These are phyloP conservation scores for Uronychia setigera DNA, from an alignment of 73 alveolate species.

Conservation along the genomic window DNA sequence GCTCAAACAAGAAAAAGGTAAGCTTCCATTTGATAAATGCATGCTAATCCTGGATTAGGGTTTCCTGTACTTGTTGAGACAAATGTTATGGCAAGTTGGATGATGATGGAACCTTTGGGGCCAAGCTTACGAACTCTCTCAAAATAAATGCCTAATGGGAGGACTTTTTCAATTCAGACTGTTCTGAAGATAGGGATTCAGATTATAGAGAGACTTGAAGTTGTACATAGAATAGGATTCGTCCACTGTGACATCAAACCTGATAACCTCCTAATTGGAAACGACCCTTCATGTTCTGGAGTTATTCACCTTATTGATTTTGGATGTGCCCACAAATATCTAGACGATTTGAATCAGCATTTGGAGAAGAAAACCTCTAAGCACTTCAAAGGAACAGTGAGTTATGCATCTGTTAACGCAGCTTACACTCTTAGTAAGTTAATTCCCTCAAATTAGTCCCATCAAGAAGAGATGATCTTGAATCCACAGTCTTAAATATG, in stretches of 20 bases:
- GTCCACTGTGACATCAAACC: conserved; percentile 33
- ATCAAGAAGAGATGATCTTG: not conserved
- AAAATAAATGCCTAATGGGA: not conserved
- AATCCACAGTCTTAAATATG: not conserved
- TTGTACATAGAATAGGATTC: conserved; percentile 19
- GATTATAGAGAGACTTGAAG: conserved; percentile 9
- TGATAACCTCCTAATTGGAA: conserved; percentile 25
- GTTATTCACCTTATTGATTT: not conserved
- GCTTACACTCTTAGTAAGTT: not conserved
- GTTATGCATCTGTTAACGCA: not conserved
- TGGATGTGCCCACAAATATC: not conserved
- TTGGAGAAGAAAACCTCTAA: not conserved
- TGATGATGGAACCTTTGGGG: not conserved
- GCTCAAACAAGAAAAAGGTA: not conserved
- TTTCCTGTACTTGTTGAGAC: not conserved
- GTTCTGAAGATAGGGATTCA: not conserved
- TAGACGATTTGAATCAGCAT: not conserved
- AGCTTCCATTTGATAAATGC: not conserved
- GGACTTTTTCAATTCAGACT: not conserved
- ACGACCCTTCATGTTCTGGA: not conserved
- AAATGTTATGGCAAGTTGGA: not conserved
- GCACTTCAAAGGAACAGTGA: not conserved
- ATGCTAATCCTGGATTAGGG: not conserved
- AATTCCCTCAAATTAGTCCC: not conserved
- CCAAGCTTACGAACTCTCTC: not conserved